phyloP scores from a whole-genome alignment of 805 yeast genomes.

The Zygoascus tannicola region DNA sequence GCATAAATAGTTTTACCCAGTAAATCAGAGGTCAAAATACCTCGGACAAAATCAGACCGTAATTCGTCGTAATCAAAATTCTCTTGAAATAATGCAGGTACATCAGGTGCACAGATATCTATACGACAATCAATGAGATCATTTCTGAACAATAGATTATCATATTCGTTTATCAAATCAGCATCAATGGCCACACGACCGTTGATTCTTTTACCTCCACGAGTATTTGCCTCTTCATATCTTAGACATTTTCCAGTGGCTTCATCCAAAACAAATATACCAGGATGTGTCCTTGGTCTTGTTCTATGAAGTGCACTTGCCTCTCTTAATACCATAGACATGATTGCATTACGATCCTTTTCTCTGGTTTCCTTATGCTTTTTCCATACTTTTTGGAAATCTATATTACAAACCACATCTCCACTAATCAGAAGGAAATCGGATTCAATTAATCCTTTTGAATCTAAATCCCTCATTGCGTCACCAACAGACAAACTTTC shows the following conservation, averaged over 20 bases:
- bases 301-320: constrained; percentile 81
- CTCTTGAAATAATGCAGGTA: constrained; percentile 92
- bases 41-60: constrained; percentile 80
- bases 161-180: constrained; percentile 57
- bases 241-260: constrained; percentile 67
- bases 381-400: constrained; percentile 61
- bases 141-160: constrained; percentile 68
- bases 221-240: constrained; percentile 54
- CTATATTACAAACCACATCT: constrained; percentile 90
- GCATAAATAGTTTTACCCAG: constrained; percentile 87
- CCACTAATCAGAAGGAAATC: constrained; percentile 89
- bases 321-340: constrained; percentile 85
- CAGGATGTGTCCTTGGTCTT: constrained; percentile 71
- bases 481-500: constrained; percentile 93
- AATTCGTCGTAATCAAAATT: constrained; percentile 88
- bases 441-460: constrained; percentile 78
- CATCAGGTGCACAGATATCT: constrained; percentile 89
- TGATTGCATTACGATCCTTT: constrained; percentile 78
- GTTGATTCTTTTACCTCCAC: constrained; percentile 1
- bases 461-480: constrained; percentile 92
- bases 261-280: constrained; percentile 73
- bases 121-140: constrained; percentile 95
- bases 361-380: constrained; percentile 64
- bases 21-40: constrained; percentile 83
- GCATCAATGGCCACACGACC: constrained; percentile 62